phyloP scores from a whole-genome alignment of 257 asterid genomes.

The Solanum corneliomulleri region DNA sequence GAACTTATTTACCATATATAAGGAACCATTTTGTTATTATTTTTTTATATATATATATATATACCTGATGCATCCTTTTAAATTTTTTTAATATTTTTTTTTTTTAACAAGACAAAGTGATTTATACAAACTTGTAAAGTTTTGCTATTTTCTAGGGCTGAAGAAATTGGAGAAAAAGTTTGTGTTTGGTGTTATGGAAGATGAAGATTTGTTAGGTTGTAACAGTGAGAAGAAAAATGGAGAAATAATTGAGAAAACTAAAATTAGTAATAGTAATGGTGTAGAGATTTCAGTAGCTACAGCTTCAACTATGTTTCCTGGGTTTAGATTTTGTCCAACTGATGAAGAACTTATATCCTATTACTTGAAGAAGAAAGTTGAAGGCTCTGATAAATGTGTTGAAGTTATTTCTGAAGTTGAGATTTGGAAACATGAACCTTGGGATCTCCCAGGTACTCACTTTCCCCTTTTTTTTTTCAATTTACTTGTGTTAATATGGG shows the following conservation, averaged over 20 bases:
- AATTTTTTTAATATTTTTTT: neutral
- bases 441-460: slow-evolving; percentile 82
- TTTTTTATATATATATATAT: no score
- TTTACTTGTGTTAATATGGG: neutral
- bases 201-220: neutral
- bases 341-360: slow-evolving; percentile 69
- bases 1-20: neutral
- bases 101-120: neutral
- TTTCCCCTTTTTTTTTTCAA: neutral
- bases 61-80: no score
- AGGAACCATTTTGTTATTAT: neutral
- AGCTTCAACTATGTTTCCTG: slow-evolving; percentile 68
- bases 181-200: neutral
- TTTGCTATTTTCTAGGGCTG: neutral
- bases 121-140: neutral
- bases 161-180: neutral
- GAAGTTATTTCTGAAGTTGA: slow-evolving; percentile 72
- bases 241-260: neutral
- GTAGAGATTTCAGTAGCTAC: slow-evolving; percentile 52
- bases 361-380: slow-evolving; percentile 59
- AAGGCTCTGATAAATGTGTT: slow-evolving; percentile 34
- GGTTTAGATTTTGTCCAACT: slow-evolving; percentile 77
- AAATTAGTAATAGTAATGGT: neutral
- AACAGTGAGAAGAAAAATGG: neutral
- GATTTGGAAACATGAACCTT: slow-evolving; percentile 73